phyloP scores from a whole-genome alignment of 2,329 filamentous ascomycete genomes.

The Chaetomium strumarium region DNA sequence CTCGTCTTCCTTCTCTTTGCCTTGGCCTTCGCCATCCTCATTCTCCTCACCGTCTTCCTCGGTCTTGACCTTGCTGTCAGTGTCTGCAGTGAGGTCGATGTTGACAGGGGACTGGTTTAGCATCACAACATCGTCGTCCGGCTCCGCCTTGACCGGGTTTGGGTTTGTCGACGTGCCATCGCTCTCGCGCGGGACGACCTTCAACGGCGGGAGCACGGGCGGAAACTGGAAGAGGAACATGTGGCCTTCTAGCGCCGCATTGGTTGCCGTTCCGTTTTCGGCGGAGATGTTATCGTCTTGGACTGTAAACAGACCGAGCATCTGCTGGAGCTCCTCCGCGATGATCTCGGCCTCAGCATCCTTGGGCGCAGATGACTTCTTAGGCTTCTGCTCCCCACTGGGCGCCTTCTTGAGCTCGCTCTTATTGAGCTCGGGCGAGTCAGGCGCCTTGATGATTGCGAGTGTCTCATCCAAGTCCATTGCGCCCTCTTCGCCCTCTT shows the following conservation, averaged over 20 bases:
- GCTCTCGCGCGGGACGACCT: slow-evolving; percentile 22
- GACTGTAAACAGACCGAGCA: slow-evolving; percentile 28
- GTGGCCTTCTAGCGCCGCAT: slow-evolving; percentile 41
- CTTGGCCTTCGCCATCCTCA: slow-evolving; percentile 21
- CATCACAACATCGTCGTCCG: slow-evolving; percentile 33
- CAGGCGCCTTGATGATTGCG: slow-evolving; percentile 25
- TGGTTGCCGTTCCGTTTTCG: slow-evolving; percentile 12
- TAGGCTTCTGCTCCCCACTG: slow-evolving; percentile 14
- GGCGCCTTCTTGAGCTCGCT: slow-evolving; percentile 20
- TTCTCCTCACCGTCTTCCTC: slow-evolving; percentile 21
- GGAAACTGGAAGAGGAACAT: slow-evolving; percentile 62
- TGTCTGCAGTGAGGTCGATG: slow-evolving; percentile 38
- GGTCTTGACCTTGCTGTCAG: slow-evolving; percentile 26
- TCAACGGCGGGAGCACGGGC: slow-evolving; percentile 53
- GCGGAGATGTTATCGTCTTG: slow-evolving; percentile 18
- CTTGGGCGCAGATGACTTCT: slow-evolving; percentile 18
- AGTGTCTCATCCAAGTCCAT: slow-evolving; percentile 23
- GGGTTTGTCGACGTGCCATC: slow-evolving; percentile 13
- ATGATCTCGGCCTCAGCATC: slow-evolving; percentile 30
- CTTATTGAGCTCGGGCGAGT: slow-evolving; percentile 31
- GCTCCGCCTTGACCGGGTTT: slow-evolving; percentile 39
- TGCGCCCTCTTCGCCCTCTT: slow-evolving; percentile 15
- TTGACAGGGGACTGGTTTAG: slow-evolving; percentile 31
- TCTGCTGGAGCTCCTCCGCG: slow-evolving; percentile 29
- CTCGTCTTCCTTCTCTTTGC: slow-evolving; percentile 28